Evolutionary conservation across 148 eudicot species (phyloP).

Genomic region (Diospyros kaki): DNA sequence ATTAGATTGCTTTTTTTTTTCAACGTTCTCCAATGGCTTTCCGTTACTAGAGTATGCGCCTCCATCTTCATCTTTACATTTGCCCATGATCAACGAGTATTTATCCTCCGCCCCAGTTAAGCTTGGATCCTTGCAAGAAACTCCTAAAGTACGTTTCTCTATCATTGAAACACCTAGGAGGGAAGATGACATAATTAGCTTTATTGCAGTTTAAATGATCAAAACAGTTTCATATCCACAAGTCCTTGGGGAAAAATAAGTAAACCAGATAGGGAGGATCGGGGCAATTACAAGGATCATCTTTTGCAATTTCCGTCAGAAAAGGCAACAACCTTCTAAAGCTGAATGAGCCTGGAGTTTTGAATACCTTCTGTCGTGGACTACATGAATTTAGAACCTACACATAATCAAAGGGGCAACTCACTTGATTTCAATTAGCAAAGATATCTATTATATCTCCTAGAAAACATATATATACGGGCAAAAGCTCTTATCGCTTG

Average conservation of each 20-base stretch:
- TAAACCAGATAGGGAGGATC: not conserved
- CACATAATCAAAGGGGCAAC: not conserved
- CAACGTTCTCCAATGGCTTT: conserved; percentile 12
- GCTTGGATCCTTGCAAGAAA: conserved; percentile 3
- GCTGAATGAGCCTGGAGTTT: conserved; percentile 13
- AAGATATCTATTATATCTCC: not conserved
- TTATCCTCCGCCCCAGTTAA: not conserved
- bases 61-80: conserved; percentile 4
- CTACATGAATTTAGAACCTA: conserved; percentile 3
- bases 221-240: not conserved
- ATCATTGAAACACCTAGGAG: not conserved
- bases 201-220: not conserved
- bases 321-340: conserved; percentile 14
- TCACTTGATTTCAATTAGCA: not conserved
- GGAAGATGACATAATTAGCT: not conserved
- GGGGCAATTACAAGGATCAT: not conserved
- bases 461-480: not conserved
- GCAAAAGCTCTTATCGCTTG: not conserved
- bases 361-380: conserved; percentile 2
- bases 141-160: conserved; percentile 2
- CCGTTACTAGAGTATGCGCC: not conserved
- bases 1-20: not conserved
- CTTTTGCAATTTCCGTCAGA: conserved; percentile 14
- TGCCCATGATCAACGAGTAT: not conserved
- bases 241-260: not conserved